These are phyloP conservation scores for Trypanosoma avium DNA, from an alignment of 208 protist genomes.

Conservation along the genomic window DNA sequence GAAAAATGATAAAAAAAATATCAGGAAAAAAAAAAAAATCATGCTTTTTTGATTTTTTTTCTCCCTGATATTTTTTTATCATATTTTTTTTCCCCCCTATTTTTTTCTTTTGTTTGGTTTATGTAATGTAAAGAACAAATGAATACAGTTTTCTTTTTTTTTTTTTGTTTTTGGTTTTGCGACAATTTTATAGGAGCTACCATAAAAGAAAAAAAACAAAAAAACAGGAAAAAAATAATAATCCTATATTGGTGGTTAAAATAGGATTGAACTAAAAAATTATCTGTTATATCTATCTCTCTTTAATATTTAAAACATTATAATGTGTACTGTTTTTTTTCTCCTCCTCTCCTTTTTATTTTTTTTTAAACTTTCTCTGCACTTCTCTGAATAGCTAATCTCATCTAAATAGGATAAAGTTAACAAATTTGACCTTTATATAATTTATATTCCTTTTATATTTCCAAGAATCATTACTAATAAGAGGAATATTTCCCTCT, in stretches of 20 bases:
- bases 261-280: background rate
- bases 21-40: background rate
- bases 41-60: background rate
- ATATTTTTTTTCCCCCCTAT: constrained; percentile 21
- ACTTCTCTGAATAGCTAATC: too few relatives aligned
- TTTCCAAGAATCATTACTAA: too few relatives aligned
- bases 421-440: too few relatives aligned
- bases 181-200: background rate
- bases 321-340: too few relatives aligned
- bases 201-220: background rate
- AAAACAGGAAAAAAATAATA: background rate
- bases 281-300: too few relatives aligned
- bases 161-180: background rate
- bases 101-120: constrained; percentile 11
- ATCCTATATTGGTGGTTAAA: background rate
- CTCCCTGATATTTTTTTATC: constrained; percentile 12
- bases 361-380: background rate
- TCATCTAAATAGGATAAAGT: too few relatives aligned
- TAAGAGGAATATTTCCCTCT: too few relatives aligned
- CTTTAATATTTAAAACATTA: too few relatives aligned
- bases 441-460: too few relatives aligned
- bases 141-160: background rate
- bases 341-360: constrained; percentile 13
- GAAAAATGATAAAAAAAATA: background rate
- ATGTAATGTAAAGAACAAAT: background rate